phyloP scores from a whole-genome alignment of 192 early-diverging fungal genomes.

The Gaertneriomyces semiglobifer region DNA sequence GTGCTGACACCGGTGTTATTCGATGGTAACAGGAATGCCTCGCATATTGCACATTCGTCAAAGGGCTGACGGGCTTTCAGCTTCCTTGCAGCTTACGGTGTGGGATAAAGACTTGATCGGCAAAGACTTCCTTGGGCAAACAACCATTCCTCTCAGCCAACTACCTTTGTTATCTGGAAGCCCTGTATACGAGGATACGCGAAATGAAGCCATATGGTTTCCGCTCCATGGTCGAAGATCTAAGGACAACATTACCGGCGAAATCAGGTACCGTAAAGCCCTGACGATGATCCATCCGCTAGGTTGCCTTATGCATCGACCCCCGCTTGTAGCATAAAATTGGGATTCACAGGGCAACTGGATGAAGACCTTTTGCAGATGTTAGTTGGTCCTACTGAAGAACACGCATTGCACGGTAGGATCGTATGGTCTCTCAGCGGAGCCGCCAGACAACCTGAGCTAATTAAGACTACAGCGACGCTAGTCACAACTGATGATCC shows the following conservation, averaged over 20 bases:
- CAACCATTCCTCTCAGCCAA: conserved; percentile 56
- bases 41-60: neutral
- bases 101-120: conserved; percentile 71
- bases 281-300: conserved; percentile 32
- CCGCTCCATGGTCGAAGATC: conserved; percentile 34
- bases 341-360: conserved; percentile 34
- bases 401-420: conserved; percentile 17
- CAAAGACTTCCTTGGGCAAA: conserved; percentile 64
- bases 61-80: neutral
- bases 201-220: conserved; percentile 46
- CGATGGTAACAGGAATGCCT: conserved; percentile 25
- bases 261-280: conserved; percentile 27
- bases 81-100: conserved; percentile 41
- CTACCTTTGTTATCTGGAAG: conserved; percentile 41
- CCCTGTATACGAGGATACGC: conserved; percentile 45
- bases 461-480: conserved; percentile 19
- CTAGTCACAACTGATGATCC: conserved; percentile 41
- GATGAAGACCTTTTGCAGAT: conserved; percentile 29
- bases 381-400: conserved; percentile 14
- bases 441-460: neutral
- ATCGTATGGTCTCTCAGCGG: neutral
- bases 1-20: conserved; percentile 34
- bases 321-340: conserved; percentile 20
- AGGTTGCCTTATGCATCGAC: neutral
- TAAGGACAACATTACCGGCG: conserved; percentile 30